Conservation (phyloP, 2,329 filamentous ascomycete species). For the Monilinia laxa region DNA sequence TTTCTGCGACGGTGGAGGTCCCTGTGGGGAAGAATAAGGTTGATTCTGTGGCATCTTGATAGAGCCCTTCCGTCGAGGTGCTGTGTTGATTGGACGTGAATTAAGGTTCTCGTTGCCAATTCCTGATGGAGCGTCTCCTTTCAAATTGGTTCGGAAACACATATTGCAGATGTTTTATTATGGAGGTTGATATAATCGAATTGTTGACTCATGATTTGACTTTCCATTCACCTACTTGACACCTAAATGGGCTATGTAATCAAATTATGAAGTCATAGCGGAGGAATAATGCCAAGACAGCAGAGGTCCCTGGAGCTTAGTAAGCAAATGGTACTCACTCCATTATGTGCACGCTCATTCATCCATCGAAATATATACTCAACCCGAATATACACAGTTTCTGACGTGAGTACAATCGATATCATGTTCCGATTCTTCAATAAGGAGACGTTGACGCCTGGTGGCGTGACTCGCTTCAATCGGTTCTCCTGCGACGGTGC, state of each 20-base stretch:
- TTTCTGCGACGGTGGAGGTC: conserved; percentile 32
- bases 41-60: conserved; percentile 35
- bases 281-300: background rate
- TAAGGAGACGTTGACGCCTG: background rate
- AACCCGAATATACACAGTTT: background rate
- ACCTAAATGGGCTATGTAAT: background rate
- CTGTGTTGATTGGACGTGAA: conserved; percentile 33
- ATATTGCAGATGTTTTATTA: conserved; percentile 24
- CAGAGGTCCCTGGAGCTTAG: background rate
- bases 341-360: too few relatives aligned
- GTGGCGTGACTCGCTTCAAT: conserved; percentile 16
- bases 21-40: conserved; percentile 40
- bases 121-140: conserved; percentile 31
- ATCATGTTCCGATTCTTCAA: too few relatives aligned
- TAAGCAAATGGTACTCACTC: too few relatives aligned
- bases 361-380: too few relatives aligned
- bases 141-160: conserved; percentile 37
- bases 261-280: conserved; percentile 2
- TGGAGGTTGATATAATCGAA: background rate
- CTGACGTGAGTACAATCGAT: background rate
- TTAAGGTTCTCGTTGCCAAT: conserved; percentile 26
- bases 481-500: conserved; percentile 5
- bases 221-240: background rate
- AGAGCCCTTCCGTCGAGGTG: conserved; percentile 25
- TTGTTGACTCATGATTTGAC: background rate